Conservation (phyloP, 1,284 basidiomycete species). For the Polyporus tsugae region DNA sequence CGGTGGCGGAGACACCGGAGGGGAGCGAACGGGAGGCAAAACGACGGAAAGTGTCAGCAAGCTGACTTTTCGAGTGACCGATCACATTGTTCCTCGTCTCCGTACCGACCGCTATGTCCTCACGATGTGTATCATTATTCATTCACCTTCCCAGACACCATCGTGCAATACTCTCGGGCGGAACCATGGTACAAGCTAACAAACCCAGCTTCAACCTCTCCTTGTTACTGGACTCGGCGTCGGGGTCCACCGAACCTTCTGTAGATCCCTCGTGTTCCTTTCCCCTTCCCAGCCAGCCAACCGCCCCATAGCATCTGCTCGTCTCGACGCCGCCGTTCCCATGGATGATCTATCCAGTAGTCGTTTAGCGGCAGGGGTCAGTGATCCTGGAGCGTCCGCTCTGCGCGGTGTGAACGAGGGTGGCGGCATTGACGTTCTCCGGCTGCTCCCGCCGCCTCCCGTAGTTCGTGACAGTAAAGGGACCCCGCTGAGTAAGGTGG, state of each 20-base stretch:
- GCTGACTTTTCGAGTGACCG: slow-evolving; percentile 12
- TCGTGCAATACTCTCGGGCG: not conserved
- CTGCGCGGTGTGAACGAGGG: slow-evolving; percentile 74
- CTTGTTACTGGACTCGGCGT: slow-evolving; percentile 61
- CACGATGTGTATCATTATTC: slow-evolving; percentile 26
- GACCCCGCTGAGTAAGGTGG: slow-evolving; percentile 56
- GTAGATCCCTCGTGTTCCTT: slow-evolving; percentile 65
- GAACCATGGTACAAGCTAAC: slow-evolving; percentile 5
- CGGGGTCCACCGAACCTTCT: slow-evolving; percentile 81
- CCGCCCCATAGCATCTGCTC: slow-evolving; percentile 76
- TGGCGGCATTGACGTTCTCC: slow-evolving; percentile 69
- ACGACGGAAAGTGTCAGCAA: slow-evolving; percentile 29
- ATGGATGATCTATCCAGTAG: slow-evolving; percentile 77
- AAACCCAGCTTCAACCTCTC: slow-evolving; percentile 39
- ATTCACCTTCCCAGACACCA: slow-evolving; percentile 9
- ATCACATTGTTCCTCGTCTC: not conserved
- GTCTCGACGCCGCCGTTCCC: slow-evolving; percentile 64
- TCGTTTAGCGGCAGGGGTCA: slow-evolving; percentile 84
- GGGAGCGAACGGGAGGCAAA: slow-evolving; percentile 27
- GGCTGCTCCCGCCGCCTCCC: slow-evolving; percentile 37
- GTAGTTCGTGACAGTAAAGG: slow-evolving; percentile 46
- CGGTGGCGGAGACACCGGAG: slow-evolving; percentile 4
- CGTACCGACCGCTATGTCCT: not conserved
- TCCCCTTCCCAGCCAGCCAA: slow-evolving; percentile 65
- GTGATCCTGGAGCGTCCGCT: slow-evolving; percentile 68